phyloP scores from a whole-genome alignment of 352 stramenopile genomes.

The Paralagenidium karlingii region DNA sequence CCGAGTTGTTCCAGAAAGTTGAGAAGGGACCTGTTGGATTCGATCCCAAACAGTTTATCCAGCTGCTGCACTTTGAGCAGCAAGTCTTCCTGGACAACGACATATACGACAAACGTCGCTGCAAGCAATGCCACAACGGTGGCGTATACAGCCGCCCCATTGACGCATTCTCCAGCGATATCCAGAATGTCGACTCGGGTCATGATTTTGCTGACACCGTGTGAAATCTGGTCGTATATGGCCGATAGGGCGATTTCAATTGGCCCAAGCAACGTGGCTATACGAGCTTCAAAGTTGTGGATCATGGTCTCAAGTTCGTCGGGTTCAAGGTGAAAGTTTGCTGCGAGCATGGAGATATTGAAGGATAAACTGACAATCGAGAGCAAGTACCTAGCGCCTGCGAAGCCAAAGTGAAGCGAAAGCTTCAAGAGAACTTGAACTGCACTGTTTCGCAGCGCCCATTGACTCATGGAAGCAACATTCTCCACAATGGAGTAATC shows the following conservation, averaged over 20 bases:
- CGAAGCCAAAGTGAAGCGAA: conserved; percentile 10
- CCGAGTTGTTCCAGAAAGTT: conserved; percentile 27
- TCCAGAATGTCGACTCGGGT: conserved; percentile 15
- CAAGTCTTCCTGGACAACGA: conserved; percentile 46
- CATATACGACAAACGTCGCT: conserved; percentile 31
- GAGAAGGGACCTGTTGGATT: conserved; percentile 14
- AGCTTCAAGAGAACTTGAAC: conserved; percentile 18
- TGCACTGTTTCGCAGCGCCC: too few relatives aligned
- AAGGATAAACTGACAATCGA: conserved; percentile 41
- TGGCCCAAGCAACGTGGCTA: conserved; percentile 14
- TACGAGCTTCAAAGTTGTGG: conserved; percentile 6
- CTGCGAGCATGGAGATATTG: conserved; percentile 35
- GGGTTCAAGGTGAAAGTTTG: conserved; percentile 15
- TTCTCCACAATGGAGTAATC: conserved; percentile 8
- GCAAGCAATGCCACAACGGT: conserved; percentile 16
- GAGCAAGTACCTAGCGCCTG: conserved; percentile 32
- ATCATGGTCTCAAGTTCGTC: conserved; percentile 7
- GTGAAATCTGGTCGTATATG: conserved; percentile 24
- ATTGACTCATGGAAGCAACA: too few relatives aligned
- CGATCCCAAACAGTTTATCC: conserved; percentile 20
- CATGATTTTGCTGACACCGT: conserved; percentile 17
- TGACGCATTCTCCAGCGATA: conserved; percentile 16
- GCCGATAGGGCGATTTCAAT: conserved; percentile 9
- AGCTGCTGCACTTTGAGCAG: conserved; percentile 41
- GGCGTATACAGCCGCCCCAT: conserved; percentile 20